Conservation (phyloP, 768 basidiomycete genomes). For the Hericium erinaceus region DNA sequence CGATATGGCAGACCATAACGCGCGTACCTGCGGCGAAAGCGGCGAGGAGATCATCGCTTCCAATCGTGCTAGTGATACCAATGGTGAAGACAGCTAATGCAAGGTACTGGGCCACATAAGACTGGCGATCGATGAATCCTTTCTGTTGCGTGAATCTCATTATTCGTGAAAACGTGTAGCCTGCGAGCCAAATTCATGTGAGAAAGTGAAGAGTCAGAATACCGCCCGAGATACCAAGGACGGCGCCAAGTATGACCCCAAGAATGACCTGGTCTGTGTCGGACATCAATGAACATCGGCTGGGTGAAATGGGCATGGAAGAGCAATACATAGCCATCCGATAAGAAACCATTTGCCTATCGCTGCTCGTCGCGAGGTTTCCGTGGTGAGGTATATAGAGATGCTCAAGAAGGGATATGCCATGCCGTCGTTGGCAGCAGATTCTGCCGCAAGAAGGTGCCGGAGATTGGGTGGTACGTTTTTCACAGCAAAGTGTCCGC, state of each 20-base stretch:
- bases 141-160: conserved; percentile 61
- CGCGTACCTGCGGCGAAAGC: conserved; percentile 70
- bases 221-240: conserved; percentile 27
- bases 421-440: conserved; percentile 91
- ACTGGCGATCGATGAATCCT: conserved; percentile 70
- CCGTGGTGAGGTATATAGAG: conserved; percentile 77
- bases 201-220: background rate
- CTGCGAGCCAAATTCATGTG: conserved; percentile 23
- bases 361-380: conserved; percentile 50
- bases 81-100: conserved; percentile 64
- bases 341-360: conserved; percentile 80
- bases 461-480: conserved; percentile 72
- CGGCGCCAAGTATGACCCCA: conserved; percentile 59
- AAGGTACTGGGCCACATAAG: conserved; percentile 80
- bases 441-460: conserved; percentile 78
- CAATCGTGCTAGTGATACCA: conserved; percentile 73
- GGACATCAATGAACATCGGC: background rate
- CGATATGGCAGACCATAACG: background rate
- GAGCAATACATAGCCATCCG: conserved; percentile 60
- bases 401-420: conserved; percentile 89
- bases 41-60: conserved; percentile 83
- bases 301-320: background rate
- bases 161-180: conserved; percentile 56
- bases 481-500: conserved; percentile 58
- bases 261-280: conserved; percentile 68